Percentiles rank a stretch among this genome's conserved stretches.
These are phyloP conservation scores for Rugonectria rugulosa DNA, from an alignment of 2,329 filamentous ascomycete species.

Conservation along the genomic window DNA sequence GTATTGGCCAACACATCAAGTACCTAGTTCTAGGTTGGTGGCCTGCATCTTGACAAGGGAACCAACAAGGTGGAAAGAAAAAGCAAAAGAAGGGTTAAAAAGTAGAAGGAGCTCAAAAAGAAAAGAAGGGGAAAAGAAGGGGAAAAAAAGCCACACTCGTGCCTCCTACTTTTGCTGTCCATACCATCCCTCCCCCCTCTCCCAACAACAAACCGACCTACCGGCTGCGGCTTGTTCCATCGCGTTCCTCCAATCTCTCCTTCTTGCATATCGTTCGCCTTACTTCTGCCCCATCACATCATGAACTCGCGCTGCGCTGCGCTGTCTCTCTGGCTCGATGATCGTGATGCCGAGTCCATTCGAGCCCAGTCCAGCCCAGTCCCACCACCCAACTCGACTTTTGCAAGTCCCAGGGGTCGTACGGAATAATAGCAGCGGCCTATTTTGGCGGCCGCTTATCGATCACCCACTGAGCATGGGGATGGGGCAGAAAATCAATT, in stretches of 20 bases:
- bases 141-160: no score
- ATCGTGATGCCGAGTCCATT: slow-evolving; percentile 12
- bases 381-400: slow-evolving; percentile 11
- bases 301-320: slow-evolving; percentile 31
- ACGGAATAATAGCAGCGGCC: slow-evolving; percentile 15
- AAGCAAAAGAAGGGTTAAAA: no score
- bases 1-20: slow-evolving; percentile 24
- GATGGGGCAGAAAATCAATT: slow-evolving; percentile 15
- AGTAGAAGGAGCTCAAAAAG: no score
- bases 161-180: no score
- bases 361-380: slow-evolving; percentile 15
- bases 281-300: slow-evolving; percentile 4
- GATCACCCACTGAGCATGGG: slow-evolving; percentile 19
- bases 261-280: slow-evolving; percentile 22
- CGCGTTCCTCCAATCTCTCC: slow-evolving; percentile 26
- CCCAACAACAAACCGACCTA: no score
- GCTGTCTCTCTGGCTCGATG: not conserved
- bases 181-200: no score
- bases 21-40: not conserved
- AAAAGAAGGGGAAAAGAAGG: no score
- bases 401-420: slow-evolving; percentile 6
- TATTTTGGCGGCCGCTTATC: slow-evolving; percentile 22
- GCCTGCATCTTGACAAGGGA: not conserved
- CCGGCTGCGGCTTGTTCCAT: slow-evolving; percentile 15
- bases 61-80: no score